Evolutionary conservation across 2,329 filamentous ascomycete genomes (phyloP).

Genomic region (Diaporthe humulicola): DNA sequence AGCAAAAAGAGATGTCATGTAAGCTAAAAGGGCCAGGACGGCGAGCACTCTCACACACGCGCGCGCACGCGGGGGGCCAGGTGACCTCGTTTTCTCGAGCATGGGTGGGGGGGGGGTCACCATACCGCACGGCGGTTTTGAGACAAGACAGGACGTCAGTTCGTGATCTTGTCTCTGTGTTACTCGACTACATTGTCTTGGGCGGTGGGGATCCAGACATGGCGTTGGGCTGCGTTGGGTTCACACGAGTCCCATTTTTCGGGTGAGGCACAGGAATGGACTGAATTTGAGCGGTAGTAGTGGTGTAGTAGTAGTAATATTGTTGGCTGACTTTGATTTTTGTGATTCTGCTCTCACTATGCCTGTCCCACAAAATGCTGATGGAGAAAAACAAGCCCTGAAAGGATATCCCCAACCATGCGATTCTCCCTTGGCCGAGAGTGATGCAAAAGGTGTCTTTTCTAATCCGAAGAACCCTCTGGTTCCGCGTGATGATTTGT

Average conservation of each 20-base stretch:
- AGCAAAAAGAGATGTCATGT: background rate
- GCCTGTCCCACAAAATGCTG: constrained; percentile 16
- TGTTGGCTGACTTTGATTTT: background rate
- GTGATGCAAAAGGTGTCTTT: constrained; percentile 21
- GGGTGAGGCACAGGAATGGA: background rate
- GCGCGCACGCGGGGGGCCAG: background rate
- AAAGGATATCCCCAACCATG: constrained; percentile 25
- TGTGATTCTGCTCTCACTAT: constrained; percentile 8
- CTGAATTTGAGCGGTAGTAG: background rate
- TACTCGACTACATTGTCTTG: constrained; percentile 12
- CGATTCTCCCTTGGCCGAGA: background rate
- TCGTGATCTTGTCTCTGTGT: constrained; percentile 22
- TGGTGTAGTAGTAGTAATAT: background rate
- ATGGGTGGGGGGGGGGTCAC: background rate
- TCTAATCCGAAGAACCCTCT: constrained; percentile 13
- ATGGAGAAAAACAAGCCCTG: background rate
- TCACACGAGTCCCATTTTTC: constrained; percentile 12
- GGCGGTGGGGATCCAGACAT: background rate
- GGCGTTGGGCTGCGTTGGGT: constrained; percentile 8
- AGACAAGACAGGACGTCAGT: constrained; percentile 30
- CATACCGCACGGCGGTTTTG: constrained; percentile 2
- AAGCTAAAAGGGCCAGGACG: constrained; percentile 12
- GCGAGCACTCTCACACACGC: constrained; percentile 5
- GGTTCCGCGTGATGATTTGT: constrained; percentile 8
- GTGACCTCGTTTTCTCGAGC: background rate